A percentile compares a stretch with the other conserved stretches of the same genome.
Evolutionary conservation across 2,329 filamentous ascomycete species (phyloP).

Genomic region (Alternaria burnsii): DNA sequence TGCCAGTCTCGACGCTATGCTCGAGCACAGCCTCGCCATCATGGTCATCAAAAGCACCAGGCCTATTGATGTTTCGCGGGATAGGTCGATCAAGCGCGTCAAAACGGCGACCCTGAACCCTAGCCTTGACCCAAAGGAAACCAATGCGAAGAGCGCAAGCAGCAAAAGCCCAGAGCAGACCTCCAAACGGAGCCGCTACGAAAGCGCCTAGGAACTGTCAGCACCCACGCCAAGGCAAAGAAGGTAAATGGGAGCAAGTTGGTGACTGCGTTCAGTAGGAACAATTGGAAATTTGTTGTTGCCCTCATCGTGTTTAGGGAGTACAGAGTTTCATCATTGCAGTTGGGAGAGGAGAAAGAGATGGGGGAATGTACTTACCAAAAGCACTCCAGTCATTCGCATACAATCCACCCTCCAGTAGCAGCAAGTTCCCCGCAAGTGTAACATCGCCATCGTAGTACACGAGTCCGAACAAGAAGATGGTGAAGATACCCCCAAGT

Average conservation of each 20-base stretch:
- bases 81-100: slow-evolving; percentile 67
- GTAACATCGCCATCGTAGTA: slow-evolving; percentile 76
- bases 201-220: slow-evolving; percentile 64
- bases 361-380: slow-evolving; percentile 53
- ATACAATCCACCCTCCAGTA: slow-evolving; percentile 78
- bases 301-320: slow-evolving; percentile 56
- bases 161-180: slow-evolving; percentile 73
- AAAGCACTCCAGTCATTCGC: slow-evolving; percentile 82
- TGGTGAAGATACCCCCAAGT: slow-evolving; percentile 77
- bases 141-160: slow-evolving; percentile 68
- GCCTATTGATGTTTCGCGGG: slow-evolving; percentile 16
- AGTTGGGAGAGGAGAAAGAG: slow-evolving; percentile 42
- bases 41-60: slow-evolving; percentile 32
- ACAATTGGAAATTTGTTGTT: slow-evolving; percentile 80
- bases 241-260: neutral
- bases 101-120: slow-evolving; percentile 68
- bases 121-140: slow-evolving; percentile 67
- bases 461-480: slow-evolving; percentile 81
- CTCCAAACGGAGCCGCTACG: slow-evolving; percentile 79
- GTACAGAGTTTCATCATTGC: slow-evolving; percentile 71
- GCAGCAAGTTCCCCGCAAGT: slow-evolving; percentile 71
- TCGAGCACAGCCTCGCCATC: slow-evolving; percentile 40
- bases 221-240: too few species aligned
- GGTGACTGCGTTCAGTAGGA: slow-evolving; percentile 78
- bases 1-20: slow-evolving; percentile 29